Base-by-base conservation (phyloP, 495 filamentous ascomycete genomes). In the Rhizodiscina lignyota region DNA sequence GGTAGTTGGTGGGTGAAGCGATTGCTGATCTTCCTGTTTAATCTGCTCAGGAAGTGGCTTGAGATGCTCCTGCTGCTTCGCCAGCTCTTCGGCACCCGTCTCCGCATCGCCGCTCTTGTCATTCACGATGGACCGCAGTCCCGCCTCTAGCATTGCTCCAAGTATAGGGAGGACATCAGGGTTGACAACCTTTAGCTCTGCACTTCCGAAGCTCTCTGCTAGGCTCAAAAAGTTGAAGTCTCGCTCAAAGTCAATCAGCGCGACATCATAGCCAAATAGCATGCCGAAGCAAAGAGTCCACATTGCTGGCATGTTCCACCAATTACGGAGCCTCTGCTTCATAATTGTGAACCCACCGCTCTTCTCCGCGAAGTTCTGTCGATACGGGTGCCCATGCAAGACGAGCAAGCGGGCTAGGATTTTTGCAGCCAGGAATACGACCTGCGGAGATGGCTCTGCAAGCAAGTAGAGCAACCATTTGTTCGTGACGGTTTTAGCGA, bases 381-480 rank as follows among this genome's bases (percentile, higher is more conserved):
- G 77, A 54, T 93, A 96, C 28, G 60, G 62, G 18, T 69, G 53
- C 8, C 89, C 87, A 47, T 89, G 79, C 10, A 74, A 63, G 30
- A 89, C 70, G 12, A 97, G 60, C 6, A 94, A 65, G n/a, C 85
- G 79, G 31, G 83, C 74, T 11, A 96, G 61, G 33, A 97, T 89
- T 44, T 83, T 91, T 32, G 69, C 64, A n/a, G 78, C 81, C 20
- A 81, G 63, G 15, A 84, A 63, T 5, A 94, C 77, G 29, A 92
- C 74, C 49, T 83, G 77, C 2, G 79, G 69, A 38, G 94, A 79
- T 42, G 79, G 72, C 47, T 94, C 86, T 19, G 81, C 83, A 32
- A 96, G 70, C 19, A 97, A 73, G 56, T 94, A 89, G 16, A 97
- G 64, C 38, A 96, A 70, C 89, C 91, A 96, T 83, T 92, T 96